Evolutionary conservation across 768 basidiomycete genomes (phyloP).

Genomic region (Hydnum rufescens): DNA sequence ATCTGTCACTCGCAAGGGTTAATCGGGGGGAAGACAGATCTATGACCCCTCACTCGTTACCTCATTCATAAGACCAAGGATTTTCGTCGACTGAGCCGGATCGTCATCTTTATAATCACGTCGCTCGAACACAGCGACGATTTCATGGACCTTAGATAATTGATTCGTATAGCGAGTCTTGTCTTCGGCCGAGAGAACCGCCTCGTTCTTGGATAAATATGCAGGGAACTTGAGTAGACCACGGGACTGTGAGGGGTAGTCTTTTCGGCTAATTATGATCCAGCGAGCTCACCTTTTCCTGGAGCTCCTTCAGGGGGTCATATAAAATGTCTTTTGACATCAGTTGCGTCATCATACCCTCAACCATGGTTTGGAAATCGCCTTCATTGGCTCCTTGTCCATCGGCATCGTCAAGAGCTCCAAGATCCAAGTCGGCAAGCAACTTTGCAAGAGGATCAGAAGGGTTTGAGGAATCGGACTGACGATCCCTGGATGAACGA

Average conservation of each 20-base stretch:
- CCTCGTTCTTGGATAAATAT: slow-evolving; percentile 41
- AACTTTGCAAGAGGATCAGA: slow-evolving; percentile 32
- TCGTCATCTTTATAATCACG: slow-evolving; percentile 38
- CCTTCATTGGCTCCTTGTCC: slow-evolving; percentile 22
- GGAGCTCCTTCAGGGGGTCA: slow-evolving; percentile 67
- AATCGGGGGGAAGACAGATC: not conserved
- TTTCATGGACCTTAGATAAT: slow-evolving; percentile 30
- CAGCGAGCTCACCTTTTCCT: slow-evolving; percentile 35
- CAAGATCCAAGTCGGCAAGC: slow-evolving; percentile 24
- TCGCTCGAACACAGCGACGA: slow-evolving; percentile 48
- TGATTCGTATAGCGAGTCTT: slow-evolving; percentile 46
- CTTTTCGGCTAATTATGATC: no score
- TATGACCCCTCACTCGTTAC: slow-evolving; percentile 22
- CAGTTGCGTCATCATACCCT: slow-evolving; percentile 62
- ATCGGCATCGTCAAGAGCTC: slow-evolving; percentile 20
- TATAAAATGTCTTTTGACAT: slow-evolving; percentile 73
- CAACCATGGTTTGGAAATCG: slow-evolving; percentile 42
- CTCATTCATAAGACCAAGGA: slow-evolving; percentile 60
- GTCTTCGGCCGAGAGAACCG: slow-evolving; percentile 36
- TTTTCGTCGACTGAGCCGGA: slow-evolving; percentile 23
- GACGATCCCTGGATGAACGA: not conserved
- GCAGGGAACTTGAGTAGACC: slow-evolving; percentile 41
- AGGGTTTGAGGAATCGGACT: slow-evolving; percentile 14
- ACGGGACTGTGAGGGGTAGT: not conserved
- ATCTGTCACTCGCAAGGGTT: slow-evolving; percentile 27